phyloP scores from a whole-genome alignment of 257 asterid genomes.

The Pogostemon cablin region DNA sequence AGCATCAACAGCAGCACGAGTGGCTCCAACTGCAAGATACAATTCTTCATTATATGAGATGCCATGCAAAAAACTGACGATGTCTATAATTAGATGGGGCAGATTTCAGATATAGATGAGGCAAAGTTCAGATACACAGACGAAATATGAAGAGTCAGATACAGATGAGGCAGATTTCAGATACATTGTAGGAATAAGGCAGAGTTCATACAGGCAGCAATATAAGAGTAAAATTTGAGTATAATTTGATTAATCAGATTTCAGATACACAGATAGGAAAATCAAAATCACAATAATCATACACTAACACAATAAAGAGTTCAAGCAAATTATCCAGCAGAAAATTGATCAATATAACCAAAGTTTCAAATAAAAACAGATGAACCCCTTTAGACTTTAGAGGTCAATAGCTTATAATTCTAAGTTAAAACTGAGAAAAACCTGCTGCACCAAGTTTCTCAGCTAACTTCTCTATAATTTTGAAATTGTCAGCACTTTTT shows the following conservation, averaged over 20 bases:
- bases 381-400: slow-evolving; percentile 10
- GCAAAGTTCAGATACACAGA: slow-evolving; percentile 3
- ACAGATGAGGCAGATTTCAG: background rate
- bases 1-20: slow-evolving; percentile 99
- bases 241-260: background rate
- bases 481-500: slow-evolving; percentile 92
- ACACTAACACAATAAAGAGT: background rate
- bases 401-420: slow-evolving; percentile 13
- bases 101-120: slow-evolving; percentile 2
- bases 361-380: background rate
- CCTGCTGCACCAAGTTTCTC: slow-evolving; percentile 99
- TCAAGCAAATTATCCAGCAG: slow-evolving; percentile 23
- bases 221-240: slow-evolving; percentile 18
- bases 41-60: slow-evolving; percentile 13
- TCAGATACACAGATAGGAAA: background rate
- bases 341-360: slow-evolving; percentile 18
- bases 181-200: background rate
- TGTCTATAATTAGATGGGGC: background rate
- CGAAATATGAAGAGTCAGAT: background rate
- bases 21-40: slow-evolving; percentile 80
- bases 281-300: background rate
- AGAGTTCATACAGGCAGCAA: background rate
- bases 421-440: slow-evolving; percentile 28
- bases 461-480: slow-evolving; percentile 89
- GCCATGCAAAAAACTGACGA: slow-evolving; percentile 16